Evolutionary conservation across 495 filamentous ascomycete genomes (phyloP), one percentile per base, ranked within the genome.

Genomic region (Xylaria cubensis): DNA sequence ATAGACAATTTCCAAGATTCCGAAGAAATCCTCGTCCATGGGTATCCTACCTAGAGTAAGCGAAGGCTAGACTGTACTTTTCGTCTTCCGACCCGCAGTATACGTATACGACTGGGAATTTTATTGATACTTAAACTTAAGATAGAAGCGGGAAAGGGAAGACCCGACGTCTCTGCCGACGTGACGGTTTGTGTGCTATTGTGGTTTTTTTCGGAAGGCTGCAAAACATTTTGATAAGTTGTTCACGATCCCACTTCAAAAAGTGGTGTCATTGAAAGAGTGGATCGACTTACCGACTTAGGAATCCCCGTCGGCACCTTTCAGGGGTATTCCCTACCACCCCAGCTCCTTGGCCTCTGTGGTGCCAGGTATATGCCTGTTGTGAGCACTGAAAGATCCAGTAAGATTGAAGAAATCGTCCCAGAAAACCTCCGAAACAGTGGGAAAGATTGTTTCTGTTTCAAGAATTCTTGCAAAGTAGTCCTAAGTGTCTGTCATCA

Each of bases 391-490:
- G 65, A 13, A 67, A 8, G 50, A 41, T 13, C 65, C 65, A 67
- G 34, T 67, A 19, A 67, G 65, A 67, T 55, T 56, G 44, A 26
- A 55, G 48, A 29, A 41, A 19, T 34, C 50, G 65, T 41, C 50
- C 29, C 65, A 56, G 34, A 56, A 67, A 67, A 67, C 12, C 64
- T 51, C 50, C 50, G 65, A 67, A 67, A 53, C 64, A 51, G 26
- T 39, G 46, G 7, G 2, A 66, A 34, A 42, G 50, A 34, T 36
- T 42, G 34, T 56, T 56, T 56, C 50, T 56, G 65, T 67, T 67
- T 67, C 65, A 67, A 67, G 65, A 67, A 55, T 55, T 67, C 15
- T 56, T 42, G 50, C 34, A n/a, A 36, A 61, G 58, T 21, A 61
- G 39, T 36, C 34, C 32, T 10, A 12, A 29, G 4, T 61, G 56